phyloP scores from a whole-genome alignment of 805 yeast species.

The Yamadazyma akitaensis region DNA sequence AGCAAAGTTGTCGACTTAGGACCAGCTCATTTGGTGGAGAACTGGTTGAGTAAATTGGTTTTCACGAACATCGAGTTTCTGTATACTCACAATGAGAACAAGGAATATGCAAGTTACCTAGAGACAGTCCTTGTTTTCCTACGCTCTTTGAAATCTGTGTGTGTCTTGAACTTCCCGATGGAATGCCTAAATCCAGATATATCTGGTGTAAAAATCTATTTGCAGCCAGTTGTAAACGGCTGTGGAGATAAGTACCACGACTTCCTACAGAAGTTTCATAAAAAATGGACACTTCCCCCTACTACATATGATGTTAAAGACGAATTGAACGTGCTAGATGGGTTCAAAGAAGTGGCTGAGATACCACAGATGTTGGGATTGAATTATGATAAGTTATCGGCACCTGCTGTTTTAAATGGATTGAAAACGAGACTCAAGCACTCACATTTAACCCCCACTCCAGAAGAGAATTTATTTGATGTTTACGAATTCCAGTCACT shows the following conservation, averaged over 20 bases:
- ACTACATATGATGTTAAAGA: conserved; percentile 3
- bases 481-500: conserved; percentile 4
- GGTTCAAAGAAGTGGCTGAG: neutral
- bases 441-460: neutral
- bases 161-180: neutral
- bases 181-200: conserved; percentile 2
- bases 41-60: conserved; percentile 10
- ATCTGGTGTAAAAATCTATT: conserved; percentile 1
- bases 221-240: conserved; percentile 2
- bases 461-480: conserved; percentile 5
- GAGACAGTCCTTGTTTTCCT: neutral
- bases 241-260: conserved; percentile 1
- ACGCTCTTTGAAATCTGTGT: neutral
- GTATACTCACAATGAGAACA: conserved; percentile 1
- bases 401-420: neutral
- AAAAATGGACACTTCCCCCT: neutral
- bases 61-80: conserved; percentile 5
- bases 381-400: neutral
- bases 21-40: conserved; percentile 7
- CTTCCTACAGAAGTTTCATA: neutral
- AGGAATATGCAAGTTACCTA: conserved; percentile 1
- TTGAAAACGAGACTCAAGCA: conserved; percentile 1
- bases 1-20: neutral
- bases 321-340: neutral
- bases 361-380: neutral